A percentile compares a stretch with the other conserved stretches of the same genome.
Evolutionary conservation across 768 basidiomycete genomes (phyloP).

Genomic region (Collybia mongolica): DNA sequence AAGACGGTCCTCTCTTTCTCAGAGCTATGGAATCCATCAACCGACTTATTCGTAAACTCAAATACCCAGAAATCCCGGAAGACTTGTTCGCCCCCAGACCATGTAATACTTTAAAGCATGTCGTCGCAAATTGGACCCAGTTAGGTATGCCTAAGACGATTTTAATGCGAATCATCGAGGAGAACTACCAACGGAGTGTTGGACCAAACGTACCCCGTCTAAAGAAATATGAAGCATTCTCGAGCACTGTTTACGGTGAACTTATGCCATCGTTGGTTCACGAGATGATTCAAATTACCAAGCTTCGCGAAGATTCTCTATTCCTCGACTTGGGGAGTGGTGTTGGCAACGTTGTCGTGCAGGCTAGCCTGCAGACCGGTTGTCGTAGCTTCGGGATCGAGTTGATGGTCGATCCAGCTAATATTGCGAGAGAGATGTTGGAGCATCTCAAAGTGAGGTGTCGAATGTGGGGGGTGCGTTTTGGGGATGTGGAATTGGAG

Average conservation of each 20-base stretch:
- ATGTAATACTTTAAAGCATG: conserved; percentile 48
- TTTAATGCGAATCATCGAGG: conserved; percentile 76
- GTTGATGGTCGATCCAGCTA: conserved; percentile 74
- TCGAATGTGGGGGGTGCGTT: conserved; percentile 86
- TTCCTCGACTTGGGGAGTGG: conserved; percentile 88
- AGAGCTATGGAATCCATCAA: conserved; percentile 63
- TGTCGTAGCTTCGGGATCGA: conserved; percentile 79
- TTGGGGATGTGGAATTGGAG: conserved; percentile 75
- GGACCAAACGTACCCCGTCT: conserved; percentile 86
- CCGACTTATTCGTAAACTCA: conserved; percentile 55
- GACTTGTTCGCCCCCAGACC: conserved; percentile 46
- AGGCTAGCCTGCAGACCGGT: conserved; percentile 79
- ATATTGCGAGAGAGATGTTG: conserved; percentile 75
- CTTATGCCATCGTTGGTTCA: conserved; percentile 83
- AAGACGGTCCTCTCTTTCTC: conserved; percentile 73
- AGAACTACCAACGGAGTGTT: conserved; percentile 91
- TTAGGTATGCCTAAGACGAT: conserved; percentile 63
- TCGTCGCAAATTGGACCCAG: conserved; percentile 48
- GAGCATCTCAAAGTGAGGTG: conserved; percentile 75
- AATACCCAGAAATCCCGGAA: conserved; percentile 58
- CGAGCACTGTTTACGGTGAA: conserved; percentile 87
- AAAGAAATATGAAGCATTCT: conserved; percentile 79
- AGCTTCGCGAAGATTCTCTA: conserved; percentile 56
- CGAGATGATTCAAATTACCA: conserved; percentile 57
- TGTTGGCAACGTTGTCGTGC: conserved; percentile 82